Conservation (phyloP, 2,329 filamentous ascomycete species). For the Chrysoporthe cubensis region DNA sequence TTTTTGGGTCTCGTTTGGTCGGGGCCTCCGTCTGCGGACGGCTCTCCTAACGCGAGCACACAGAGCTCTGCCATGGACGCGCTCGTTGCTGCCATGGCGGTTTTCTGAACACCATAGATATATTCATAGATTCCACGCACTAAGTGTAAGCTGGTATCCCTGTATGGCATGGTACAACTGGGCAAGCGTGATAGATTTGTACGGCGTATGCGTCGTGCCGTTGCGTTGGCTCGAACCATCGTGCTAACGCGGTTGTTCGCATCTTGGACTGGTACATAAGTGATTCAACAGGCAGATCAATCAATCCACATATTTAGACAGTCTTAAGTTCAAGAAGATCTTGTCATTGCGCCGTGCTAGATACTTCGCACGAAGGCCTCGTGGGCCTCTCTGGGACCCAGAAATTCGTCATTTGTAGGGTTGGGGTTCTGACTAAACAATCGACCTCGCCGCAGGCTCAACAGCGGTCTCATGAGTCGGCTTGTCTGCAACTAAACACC, state of each 20-base stretch:
- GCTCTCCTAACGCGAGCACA: slow-evolving; percentile 55
- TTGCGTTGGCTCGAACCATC: too few relatives aligned
- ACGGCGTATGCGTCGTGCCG: too few relatives aligned
- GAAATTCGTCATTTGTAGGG: background rate
- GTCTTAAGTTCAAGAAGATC: too few relatives aligned
- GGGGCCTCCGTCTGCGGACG: slow-evolving; percentile 53
- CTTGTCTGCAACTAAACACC: background rate
- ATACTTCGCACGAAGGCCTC: background rate
- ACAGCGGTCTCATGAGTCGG: background rate
- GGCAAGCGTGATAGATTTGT: too few relatives aligned
- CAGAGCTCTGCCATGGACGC: slow-evolving; percentile 70
- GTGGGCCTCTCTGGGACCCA: too few relatives aligned
- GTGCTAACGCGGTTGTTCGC: too few relatives aligned
- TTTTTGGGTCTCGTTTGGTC: slow-evolving; percentile 67
- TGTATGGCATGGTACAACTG: too few relatives aligned
- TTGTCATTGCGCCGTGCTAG: background rate
- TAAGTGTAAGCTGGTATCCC: background rate
- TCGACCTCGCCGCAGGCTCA: background rate
- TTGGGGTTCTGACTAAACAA: slow-evolving; percentile 4
- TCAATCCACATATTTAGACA: too few relatives aligned
- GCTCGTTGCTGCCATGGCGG: slow-evolving; percentile 62
- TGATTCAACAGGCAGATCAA: too few relatives aligned
- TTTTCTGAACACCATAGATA: slow-evolving; percentile 29
- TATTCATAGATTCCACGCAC: background rate
- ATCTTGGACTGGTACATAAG: too few relatives aligned